phyloP scores from a whole-genome alignment of 2,329 filamentous ascomycete genomes.

The Paraconiothyrium brasiliense region DNA sequence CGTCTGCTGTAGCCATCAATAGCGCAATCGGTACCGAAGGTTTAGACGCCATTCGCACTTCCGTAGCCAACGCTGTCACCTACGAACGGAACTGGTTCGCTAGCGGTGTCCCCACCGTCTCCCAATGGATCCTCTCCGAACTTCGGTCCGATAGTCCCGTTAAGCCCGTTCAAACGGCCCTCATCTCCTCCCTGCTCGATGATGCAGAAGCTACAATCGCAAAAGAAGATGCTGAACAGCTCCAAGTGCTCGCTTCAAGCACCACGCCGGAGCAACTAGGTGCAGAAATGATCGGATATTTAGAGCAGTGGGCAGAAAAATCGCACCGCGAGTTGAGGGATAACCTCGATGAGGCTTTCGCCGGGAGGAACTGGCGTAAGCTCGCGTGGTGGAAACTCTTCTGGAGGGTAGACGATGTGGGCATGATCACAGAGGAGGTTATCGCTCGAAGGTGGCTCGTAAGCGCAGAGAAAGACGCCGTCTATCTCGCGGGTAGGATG shows the following conservation, averaged over 20 bases:
- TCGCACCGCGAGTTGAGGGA: constrained; percentile 86
- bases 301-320: constrained; percentile 78
- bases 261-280: constrained; percentile 56
- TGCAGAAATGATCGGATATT: constrained; percentile 64
- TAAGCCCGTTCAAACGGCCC: constrained; percentile 71
- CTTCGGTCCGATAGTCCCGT: constrained; percentile 56
- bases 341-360: constrained; percentile 80
- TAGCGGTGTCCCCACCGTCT: constrained; percentile 73
- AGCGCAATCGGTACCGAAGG: constrained; percentile 69
- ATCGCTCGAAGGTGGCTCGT: constrained; percentile 79
- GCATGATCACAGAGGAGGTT: constrained; percentile 82
- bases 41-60: constrained; percentile 73
- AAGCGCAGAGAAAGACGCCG: constrained; percentile 79
- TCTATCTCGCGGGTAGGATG: constrained; percentile 83
- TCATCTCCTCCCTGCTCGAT: constrained; percentile 74
- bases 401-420: constrained; percentile 92
- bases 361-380: constrained; percentile 78
- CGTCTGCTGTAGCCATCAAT: constrained; percentile 63
- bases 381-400: constrained; percentile 95
- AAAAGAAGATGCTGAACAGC: constrained; percentile 56
- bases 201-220: constrained; percentile 63
- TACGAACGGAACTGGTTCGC: constrained; percentile 79
- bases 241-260: constrained; percentile 44
- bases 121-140: constrained; percentile 68
- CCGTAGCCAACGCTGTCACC: constrained; percentile 72